A percentile compares a stretch with the other conserved stretches of the same genome.
Conservation (phyloP, 768 basidiomycete species). For the Leccinum disarticulatum region DNA sequence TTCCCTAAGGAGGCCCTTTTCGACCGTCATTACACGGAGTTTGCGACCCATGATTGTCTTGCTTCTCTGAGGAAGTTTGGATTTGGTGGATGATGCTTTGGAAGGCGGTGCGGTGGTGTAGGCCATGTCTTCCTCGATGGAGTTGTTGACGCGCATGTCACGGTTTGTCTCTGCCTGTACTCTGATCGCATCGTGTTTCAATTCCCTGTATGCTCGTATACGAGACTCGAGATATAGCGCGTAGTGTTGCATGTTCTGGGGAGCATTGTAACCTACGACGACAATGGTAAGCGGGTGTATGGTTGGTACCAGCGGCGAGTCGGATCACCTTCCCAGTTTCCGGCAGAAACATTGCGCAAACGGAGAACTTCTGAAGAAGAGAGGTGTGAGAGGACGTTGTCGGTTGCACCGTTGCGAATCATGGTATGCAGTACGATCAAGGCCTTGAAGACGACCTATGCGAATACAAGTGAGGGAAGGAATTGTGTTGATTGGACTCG, state of each 20-base stretch:
- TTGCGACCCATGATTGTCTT: constrained; percentile 84
- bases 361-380: constrained; percentile 80
- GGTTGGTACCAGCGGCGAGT: constrained; percentile 1
- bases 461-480: constrained; percentile 1
- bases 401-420: constrained; percentile 95
- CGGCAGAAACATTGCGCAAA: constrained; percentile 76
- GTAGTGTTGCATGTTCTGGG: constrained; percentile 85
- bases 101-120: constrained; percentile 28
- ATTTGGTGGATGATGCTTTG: constrained; percentile 33
- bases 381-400: constrained; percentile 85
- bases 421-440: constrained; percentile 93
- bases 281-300: neutral
- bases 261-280: constrained; percentile 72
- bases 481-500: neutral
- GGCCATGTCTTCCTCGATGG: constrained; percentile 59
- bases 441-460: constrained; percentile 95
- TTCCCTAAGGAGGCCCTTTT: constrained; percentile 92
- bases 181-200: constrained; percentile 91
- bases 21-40: constrained; percentile 87
- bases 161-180: constrained; percentile 94
- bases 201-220: constrained; percentile 82
- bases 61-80: constrained; percentile 50
- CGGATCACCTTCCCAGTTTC: constrained; percentile 80
- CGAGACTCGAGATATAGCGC: constrained; percentile 86
- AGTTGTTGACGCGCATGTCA: constrained; percentile 64